Evolutionary conservation across 495 filamentous ascomycete species (phyloP), one percentile per base, ranked within the genome.

Genomic region (Penicillium bovifimosum): DNA sequence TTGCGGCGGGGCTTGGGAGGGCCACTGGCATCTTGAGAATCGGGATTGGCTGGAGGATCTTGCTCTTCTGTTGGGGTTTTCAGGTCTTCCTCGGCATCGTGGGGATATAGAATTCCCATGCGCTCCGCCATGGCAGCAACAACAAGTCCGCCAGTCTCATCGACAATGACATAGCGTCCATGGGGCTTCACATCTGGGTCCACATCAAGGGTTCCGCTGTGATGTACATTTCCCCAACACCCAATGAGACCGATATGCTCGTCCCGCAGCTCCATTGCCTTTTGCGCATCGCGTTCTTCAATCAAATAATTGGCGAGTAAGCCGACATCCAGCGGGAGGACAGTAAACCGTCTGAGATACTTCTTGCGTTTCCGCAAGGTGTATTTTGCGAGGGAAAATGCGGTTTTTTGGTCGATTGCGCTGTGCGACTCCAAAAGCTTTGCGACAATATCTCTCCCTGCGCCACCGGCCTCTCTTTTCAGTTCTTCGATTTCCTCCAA

Each of bases 301-400:
- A 95, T 59, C 64, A 90, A 76, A 72, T 83, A 93, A 33, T 86
- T 76, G 16, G 82, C 78, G 44, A 98, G 74, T 38, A 77, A 72
- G 6, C 83, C 77, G 28, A 95, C 84, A 53, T 96, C 91, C 62
- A 97, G 60, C 0, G 90, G 91, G 24, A 92, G 70, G 0, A 91
- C 79, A 1, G 86, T 91, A 55, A 98, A 96, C 16, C 90, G 75
- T 54, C 84, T 81, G 54, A 96, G 79, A 62, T 95, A 97, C 72
- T 98, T 98, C 66, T 85, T 92, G 35, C 86, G 84, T 75, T 98
- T 98, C 17, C 93, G 80, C 13, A 97, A 73, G 41, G 90, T 95
- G 63, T 98, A 98, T 65, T 98, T 98, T 18, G 91, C 90, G 16
- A 96, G 72, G 6, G 88, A 90, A 67, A 95, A 98, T 2, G 85